Percentiles rank a stretch among this genome's conserved stretches.
Conservation (phyloP, 192 early-diverging fungal species). For the Chytriomyces confervae region DNA sequence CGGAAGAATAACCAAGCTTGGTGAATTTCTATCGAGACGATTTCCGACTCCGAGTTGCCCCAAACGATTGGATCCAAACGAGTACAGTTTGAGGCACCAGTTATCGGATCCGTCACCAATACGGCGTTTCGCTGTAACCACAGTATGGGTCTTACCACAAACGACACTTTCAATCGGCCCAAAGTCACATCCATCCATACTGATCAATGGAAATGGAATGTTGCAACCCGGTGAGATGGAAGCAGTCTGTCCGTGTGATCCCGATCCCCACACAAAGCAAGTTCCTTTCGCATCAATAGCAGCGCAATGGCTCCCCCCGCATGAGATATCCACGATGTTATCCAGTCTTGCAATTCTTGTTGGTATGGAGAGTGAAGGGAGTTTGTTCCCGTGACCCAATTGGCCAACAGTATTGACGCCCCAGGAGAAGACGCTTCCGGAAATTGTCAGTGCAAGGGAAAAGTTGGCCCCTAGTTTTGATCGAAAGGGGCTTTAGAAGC, state of each 20-base stretch:
- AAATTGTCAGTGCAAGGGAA: slow-evolving; percentile 21
- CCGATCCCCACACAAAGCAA: slow-evolving; percentile 27
- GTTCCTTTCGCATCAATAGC: slow-evolving; percentile 15
- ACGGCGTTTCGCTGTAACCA: neutral
- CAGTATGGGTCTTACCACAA: neutral
- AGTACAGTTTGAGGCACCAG: slow-evolving; percentile 17
- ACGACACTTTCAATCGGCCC: neutral
- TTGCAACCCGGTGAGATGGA: neutral
- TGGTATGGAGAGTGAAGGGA: neutral
- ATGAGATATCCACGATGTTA: slow-evolving; percentile 12
- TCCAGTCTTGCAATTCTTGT: slow-evolving; percentile 4
- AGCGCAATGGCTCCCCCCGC: neutral
- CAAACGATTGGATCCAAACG: slow-evolving; percentile 21
- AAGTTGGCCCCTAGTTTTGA: slow-evolving; percentile 4
- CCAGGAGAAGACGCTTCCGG: slow-evolving; percentile 34
- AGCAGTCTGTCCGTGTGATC: slow-evolving; percentile 15
- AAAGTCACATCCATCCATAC: slow-evolving; percentile 26
- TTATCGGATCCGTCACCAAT: slow-evolving; percentile 4
- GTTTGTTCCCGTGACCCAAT: slow-evolving; percentile 6
- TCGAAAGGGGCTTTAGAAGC: too few relatives aligned
- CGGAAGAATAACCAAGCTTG: neutral
- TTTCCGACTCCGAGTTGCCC: slow-evolving; percentile 27
- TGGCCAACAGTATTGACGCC: slow-evolving; percentile 16
- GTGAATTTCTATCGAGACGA: neutral
- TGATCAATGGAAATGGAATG: neutral